Conservation (phyloP, 2,329 filamentous ascomycete species). For the Pyrenochaeta sp. region DNA sequence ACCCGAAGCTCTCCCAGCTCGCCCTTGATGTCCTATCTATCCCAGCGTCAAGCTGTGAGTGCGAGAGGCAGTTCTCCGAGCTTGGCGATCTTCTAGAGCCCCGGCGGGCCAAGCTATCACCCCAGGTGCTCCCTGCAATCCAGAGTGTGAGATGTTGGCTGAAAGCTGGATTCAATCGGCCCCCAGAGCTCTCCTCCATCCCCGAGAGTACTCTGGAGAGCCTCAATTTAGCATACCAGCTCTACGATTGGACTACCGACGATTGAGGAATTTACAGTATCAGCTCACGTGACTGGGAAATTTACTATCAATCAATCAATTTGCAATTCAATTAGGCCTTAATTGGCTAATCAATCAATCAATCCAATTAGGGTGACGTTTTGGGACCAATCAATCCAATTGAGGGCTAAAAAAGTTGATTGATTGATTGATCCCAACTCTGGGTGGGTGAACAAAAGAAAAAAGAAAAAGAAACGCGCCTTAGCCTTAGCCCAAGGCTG, state of each 20-base stretch:
- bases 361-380: background rate
- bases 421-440: background rate
- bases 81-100: slow-evolving; percentile 4
- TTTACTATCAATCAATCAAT: too few relatives aligned
- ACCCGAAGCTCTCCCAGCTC: slow-evolving; percentile 5
- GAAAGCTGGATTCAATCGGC: slow-evolving; percentile 1
- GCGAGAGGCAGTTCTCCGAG: slow-evolving; percentile 7
- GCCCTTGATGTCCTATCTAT: slow-evolving; percentile 4
- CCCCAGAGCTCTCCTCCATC: too few relatives aligned
- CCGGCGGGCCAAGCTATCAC: slow-evolving; percentile 2
- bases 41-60: slow-evolving; percentile 4
- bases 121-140: slow-evolving; percentile 3
- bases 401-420: slow-evolving; percentile 5
- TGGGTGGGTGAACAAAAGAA: too few relatives aligned
- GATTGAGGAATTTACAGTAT: background rate
- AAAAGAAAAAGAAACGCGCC: too few relatives aligned
- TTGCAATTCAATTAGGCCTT: too few relatives aligned
- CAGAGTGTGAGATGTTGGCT: slow-evolving; percentile 5
- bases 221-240: background rate
- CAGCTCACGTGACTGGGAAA: too few relatives aligned
- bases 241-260: background rate
- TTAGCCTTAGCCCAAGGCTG: too few relatives aligned
- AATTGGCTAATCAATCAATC: too few relatives aligned
- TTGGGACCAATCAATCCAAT: slow-evolving; percentile 4
- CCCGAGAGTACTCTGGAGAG: too few relatives aligned